Percentiles rank a stretch among this genome's conserved stretches.
phyloP scores from a whole-genome alignment of 345 rosid species.

The Corymbia maculata region DNA sequence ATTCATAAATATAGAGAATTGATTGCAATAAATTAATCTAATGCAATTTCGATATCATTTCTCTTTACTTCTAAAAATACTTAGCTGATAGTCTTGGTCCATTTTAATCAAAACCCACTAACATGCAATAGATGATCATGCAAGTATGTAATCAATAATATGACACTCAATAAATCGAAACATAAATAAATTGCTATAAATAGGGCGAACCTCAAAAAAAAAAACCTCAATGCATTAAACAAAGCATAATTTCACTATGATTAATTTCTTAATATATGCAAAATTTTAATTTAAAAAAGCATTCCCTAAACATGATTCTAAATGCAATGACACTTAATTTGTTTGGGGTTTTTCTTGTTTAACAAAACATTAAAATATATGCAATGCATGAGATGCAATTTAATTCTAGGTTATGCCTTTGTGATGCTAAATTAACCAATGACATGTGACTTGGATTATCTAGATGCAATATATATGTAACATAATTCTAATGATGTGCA shows the following conservation, averaged over 20 bases:
- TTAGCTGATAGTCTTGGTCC: background rate
- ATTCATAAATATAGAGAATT: no score
- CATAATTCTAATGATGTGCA: no score
- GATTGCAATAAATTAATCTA: no score
- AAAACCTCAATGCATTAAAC: background rate
- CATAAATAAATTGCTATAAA: background rate
- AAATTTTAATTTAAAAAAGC: no score
- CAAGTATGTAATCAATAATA: rapidly evolving
- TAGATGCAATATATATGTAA: background rate
- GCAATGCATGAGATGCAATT: background rate
- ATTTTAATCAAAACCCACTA: background rate
- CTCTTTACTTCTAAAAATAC: background rate
- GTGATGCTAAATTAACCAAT: background rate
- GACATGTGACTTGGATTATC: background rate
- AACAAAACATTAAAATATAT: no score
- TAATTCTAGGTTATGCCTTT: background rate
- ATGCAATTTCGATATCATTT: no score
- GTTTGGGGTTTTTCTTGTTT: background rate
- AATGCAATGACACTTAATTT: background rate
- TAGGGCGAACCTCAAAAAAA: background rate
- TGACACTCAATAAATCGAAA: background rate
- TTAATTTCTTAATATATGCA: background rate
- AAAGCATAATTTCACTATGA: background rate
- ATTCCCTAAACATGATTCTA: background rate
- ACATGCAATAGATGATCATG: background rate